Evolutionary conservation across 2,329 filamentous ascomycete genomes (phyloP), one percentile per base, ranked within the genome.

Genomic region (Aspergillus aculeatus): DNA sequence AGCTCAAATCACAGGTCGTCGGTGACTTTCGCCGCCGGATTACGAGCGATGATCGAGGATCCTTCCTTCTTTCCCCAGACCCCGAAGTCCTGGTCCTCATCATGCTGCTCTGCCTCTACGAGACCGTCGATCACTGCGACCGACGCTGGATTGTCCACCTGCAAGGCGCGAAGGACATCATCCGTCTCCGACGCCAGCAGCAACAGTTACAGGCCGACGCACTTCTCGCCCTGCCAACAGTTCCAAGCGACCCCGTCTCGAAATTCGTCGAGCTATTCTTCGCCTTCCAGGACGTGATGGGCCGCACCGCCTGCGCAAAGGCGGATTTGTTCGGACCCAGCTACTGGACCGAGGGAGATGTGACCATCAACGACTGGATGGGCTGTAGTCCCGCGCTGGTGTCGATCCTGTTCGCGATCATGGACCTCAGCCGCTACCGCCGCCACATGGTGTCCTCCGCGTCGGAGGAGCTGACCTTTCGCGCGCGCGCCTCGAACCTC

Each of bases 201-300:
- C 54, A 41, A 4, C 6, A 24, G 6, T 23, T 2, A 29, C 26
- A 29, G 9, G 3, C 11, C 31, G 16, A 47, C 23, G 14, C 32
- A 6, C 32, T 16, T 10, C 14, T 35, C 11, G 10, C 11, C 32
- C 32, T 29, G 2, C 26, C 26, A 9, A 35, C 32, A 35, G 32
- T 4, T 10, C 32, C 5, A 29, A 7, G 26, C 7, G 48, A 52
- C 26, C 50, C 59, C 1, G 56, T 64, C n/a, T 59, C 59, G 1
- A 47, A 50, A 3, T 64, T 64, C 49, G 57, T 55, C 12, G 79
- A 60, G 66, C 71, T 6, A 9, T 79, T 78, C 58, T 79, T 79
- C 48, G 77, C 77, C 5, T 79, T 77, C 7, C 77, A 79, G 56
- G 77, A 79, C 26, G 75, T 77, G 0, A 78, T 79, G 41, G 77